Evolutionary conservation across 495 filamentous ascomycete genomes (phyloP), one percentile per base, ranked within the genome.

Genomic region (Friedmanniomyces simplex): DNA sequence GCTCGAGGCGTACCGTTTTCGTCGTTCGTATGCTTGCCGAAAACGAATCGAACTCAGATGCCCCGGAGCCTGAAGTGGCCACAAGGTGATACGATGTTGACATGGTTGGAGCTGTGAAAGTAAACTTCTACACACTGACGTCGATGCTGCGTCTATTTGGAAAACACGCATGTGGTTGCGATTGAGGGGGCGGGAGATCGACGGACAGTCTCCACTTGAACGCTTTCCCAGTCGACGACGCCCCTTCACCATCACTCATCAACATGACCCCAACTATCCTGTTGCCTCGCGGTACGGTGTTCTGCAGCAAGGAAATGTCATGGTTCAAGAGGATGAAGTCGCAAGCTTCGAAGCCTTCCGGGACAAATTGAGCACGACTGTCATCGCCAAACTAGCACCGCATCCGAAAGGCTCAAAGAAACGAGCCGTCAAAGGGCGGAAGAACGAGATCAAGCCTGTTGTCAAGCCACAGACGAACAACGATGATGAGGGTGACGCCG

Each of bases 281-380:
- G 34, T 37, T 37, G 34, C 34, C 8, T 37, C 34, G 39, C 39
- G 18, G 14, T 32, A 43, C 14, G 18, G 18, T 13, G 5, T 20
- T 5, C 14, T 16, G 14, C 14, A 16, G 2, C 14, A 43, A 43
- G 39, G 39, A 13, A 5, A 43, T 16, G 10, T 37, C 52, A 59
- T 65, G 46, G 58, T 64, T 11, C 54, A 50, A n/a, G 50, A 50
- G n/a, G 56, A 66, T 25, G 72, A 77, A 50, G 61, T 64, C 22
- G 50, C 67, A 54, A 90, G 89, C 63, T 88, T 86, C 69, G 74
- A 79, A 30, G 70, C 81, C 58, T 88, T 91, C 68, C 77, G 82
- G 34, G 87, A 91, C 65, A 84, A 79, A 64, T 72, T 85, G 45
- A 79, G 79, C 1, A 76, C 70, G 26, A 69, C 75, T 25, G 73